Evolutionary conservation across 2,329 filamentous ascomycete genomes (phyloP), one percentile per base, ranked within the genome.

Genomic region (Calonectria crousiana): DNA sequence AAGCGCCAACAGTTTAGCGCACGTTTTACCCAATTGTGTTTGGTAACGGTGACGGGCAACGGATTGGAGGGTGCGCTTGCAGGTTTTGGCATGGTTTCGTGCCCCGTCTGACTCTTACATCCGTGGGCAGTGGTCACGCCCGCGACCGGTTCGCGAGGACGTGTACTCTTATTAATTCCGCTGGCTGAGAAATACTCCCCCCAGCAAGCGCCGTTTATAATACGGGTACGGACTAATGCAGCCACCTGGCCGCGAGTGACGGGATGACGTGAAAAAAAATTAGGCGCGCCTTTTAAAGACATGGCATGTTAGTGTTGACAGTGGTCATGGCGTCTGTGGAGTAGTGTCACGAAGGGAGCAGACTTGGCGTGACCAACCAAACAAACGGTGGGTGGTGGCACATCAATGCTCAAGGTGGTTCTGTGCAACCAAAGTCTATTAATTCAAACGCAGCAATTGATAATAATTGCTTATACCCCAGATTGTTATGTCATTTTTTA

Each of bases 251-350:
- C 20, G 20, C 5, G 30, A 49, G 23, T 65, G 26, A 34, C 38
- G 60, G 60, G 60, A 65, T 65, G 60, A 65, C 38, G 60, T 32
- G 60, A 49, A 49, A 49, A 65, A 18, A 62, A 32, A 11, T 23
- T 28, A 49, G 60, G 60, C 60, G 60, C 60, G 60, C 60, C 60
- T 65, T 65, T 44, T n/a, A 26, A 65, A 38, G 60, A 65, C 60
- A 65, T 65, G 60, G 41, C 28, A 49, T 47, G 56, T 38, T 44
- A 41, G 56, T 28, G 56, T 26, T 23, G 44, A 47, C 56, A 28
- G 30, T 62, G 56, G 56, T 38, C 56, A 62, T 38, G 20, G 56
- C 56, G 56, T 8, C 23, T 41, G 34, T 62, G 56, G 34, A 38
- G 56, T 18, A 26, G 16, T 18, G 56, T 28, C 23, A 41, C 36